Evolutionary conservation across 208 protist genomes (phyloP).

Genomic region (Acanthamoeba lenticulata): DNA sequence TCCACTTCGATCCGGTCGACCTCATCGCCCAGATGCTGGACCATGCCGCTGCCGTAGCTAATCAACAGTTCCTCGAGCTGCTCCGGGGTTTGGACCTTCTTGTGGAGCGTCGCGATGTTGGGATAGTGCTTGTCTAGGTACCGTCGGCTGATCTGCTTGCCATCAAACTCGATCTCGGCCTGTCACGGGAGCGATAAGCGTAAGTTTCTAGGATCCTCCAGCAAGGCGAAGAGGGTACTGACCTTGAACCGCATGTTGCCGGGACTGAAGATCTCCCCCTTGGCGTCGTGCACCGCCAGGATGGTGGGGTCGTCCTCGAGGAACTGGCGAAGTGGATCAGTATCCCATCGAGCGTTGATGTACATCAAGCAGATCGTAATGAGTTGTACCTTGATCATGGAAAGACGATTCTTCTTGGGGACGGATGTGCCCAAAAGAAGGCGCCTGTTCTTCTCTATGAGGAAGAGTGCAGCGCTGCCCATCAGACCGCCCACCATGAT

Average conservation of each 20-base stretch:
- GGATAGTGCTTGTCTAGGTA: slow-evolving; percentile 42
- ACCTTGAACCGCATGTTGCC: slow-evolving; percentile 60
- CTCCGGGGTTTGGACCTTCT: background rate
- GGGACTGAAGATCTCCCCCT: slow-evolving; percentile 30
- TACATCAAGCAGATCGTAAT: no score
- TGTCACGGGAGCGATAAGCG: background rate
- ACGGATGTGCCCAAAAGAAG: slow-evolving; percentile 25
- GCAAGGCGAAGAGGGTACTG: no score
- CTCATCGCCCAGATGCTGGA: slow-evolving; percentile 44
- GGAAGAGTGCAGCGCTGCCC: slow-evolving; percentile 39
- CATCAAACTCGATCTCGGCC: slow-evolving; percentile 64
- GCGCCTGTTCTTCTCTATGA: slow-evolving; percentile 47
- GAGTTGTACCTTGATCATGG: slow-evolving; percentile 18
- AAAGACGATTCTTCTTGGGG: background rate
- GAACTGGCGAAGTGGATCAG: background rate
- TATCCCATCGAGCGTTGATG: background rate
- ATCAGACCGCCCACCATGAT: slow-evolving; percentile 37
- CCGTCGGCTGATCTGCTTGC: background rate
- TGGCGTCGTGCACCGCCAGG: slow-evolving; percentile 6
- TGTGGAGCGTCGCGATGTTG: background rate
- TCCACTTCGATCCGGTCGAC: slow-evolving; percentile 33
- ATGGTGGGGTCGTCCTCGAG: slow-evolving; percentile 24
- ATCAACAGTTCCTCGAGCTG: slow-evolving; percentile 10
- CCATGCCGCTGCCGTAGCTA: slow-evolving; percentile 1
- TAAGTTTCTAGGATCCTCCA: background rate